Base-by-base conservation (phyloP, 169 alveolate species). In the Cyclospora cayetanensis region DNA sequence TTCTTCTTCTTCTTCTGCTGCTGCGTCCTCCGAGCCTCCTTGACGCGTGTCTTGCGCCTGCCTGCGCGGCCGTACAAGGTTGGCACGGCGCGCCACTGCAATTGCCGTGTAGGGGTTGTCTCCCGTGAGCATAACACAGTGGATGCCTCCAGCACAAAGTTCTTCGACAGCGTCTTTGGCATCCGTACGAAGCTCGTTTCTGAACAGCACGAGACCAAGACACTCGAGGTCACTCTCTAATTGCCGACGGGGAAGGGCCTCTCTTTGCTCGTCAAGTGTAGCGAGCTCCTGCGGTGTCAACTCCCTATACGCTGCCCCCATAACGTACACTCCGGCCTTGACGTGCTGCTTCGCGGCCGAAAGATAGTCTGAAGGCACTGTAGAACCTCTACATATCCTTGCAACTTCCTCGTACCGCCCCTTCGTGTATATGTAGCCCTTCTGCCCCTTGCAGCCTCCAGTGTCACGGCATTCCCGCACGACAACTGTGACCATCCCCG, bases 71-170 rank as follows among this genome's bases (percentile, higher is more conserved):
- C 31, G 31, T 4, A 84, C 34, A 15, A 84, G 25, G 0, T 82
- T 66, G 12, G 82, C 66, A 4, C 79, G 91, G 25, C 91, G 76
- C 41, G 83, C 91, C 9, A 84, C 91, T n/a, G 91, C 79, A 2
- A 63, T 34, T 22, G 91, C 91, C 22, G 91, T 84, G 25, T 53
- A 41, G 18, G 91, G 83, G 39, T 34, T 53, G 91, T 84, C 91
- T 22, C 91, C 91, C 20, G 91, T 84, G 37, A 84, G 15, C 7
- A 84, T 60, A 46, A 84, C 68, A 27, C 80, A 55, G 18, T 66
- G 80, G 35, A 84, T 84, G 5, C 68, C 65, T 37, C 80, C 91
- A 4, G 2, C 83, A 25, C 2, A 12, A 3, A 84, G 79, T 42
- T 60, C 50, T 31, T 60, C 22, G n/a, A 84, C 39, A 43, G 91